Evolutionary conservation across 495 filamentous ascomycete genomes (phyloP).

Genomic region (Aspergillus saccharolyticus): DNA sequence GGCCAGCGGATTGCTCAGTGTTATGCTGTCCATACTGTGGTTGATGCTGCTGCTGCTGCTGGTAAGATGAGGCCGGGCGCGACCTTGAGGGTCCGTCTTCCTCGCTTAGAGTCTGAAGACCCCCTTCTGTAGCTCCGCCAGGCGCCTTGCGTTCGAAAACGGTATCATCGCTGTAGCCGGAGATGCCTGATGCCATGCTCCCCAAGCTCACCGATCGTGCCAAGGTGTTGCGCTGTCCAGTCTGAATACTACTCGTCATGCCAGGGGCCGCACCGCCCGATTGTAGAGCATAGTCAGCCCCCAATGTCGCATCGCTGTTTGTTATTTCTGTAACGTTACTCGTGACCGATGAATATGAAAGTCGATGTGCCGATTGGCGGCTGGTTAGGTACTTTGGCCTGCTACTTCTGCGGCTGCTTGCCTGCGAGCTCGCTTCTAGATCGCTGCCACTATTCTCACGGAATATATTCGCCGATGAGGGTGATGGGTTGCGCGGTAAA

Average conservation of each 20-base stretch:
- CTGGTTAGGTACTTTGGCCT: conserved; percentile 70
- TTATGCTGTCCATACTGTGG: conserved; percentile 6
- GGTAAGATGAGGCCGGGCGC: conserved; percentile 23
- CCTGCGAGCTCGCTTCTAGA: conserved; percentile 20
- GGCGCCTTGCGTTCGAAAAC: conserved; percentile 35
- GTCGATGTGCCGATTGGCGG: conserved; percentile 70
- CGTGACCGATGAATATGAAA: conserved; percentile 69
- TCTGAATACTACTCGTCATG: conserved; percentile 42
- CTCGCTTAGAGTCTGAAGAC: conserved; percentile 57
- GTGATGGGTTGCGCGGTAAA: conserved; percentile 30
- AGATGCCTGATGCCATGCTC: conserved; percentile 90
- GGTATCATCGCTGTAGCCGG: conserved; percentile 63
- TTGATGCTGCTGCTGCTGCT: conserved; percentile 1
- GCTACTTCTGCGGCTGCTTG: conserved; percentile 36
- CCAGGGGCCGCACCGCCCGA: conserved; percentile 72
- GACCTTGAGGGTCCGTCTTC: conserved; percentile 47
- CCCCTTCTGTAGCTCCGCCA: conserved; percentile 42
- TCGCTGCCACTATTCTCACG: conserved; percentile 28
- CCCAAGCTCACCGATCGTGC: conserved; percentile 83
- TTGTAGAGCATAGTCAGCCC: conserved; percentile 82
- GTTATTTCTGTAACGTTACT: conserved; percentile 55
- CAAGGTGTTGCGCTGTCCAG: conserved; percentile 47
- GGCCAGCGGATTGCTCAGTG: conserved; percentile 33
- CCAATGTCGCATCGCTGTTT: conserved; percentile 65
- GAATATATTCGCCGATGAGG: conserved; percentile 33